phyloP scores from a whole-genome alignment of 805 yeast species.

The Dipodascus geniculatus region DNA sequence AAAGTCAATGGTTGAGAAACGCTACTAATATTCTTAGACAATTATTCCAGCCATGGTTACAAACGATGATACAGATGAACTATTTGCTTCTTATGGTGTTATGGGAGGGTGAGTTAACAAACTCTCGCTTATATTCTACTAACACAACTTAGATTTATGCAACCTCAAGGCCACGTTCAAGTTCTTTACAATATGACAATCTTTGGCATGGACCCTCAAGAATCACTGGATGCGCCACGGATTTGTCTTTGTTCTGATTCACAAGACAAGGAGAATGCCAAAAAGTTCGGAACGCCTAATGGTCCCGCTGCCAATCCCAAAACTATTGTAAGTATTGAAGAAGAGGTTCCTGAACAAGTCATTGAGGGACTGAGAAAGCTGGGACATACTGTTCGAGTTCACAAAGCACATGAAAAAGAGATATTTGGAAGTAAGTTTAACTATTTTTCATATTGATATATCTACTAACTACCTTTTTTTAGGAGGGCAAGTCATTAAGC shows the following conservation, averaged over 20 bases:
- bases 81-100: constrained; percentile 67
- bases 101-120: constrained; percentile 53
- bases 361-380: constrained; percentile 34
- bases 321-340: constrained; percentile 53
- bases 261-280: constrained; percentile 38
- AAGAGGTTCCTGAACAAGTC: constrained; percentile 41
- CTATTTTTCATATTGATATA: not conserved
- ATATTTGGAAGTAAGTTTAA: constrained; percentile 34
- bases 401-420: constrained; percentile 33
- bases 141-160: constrained; percentile 43
- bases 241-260: constrained; percentile 49
- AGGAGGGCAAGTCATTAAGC: constrained; percentile 60
- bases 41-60: constrained; percentile 78
- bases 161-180: constrained; percentile 78
- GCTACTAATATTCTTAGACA: constrained; percentile 27
- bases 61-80: constrained; percentile 28
- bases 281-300: constrained; percentile 43
- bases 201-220: constrained; percentile 59
- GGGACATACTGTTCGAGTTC: constrained; percentile 46
- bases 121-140: not conserved
- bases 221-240: constrained; percentile 66
- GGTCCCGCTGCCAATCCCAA: constrained; percentile 52
- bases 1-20: too few species aligned
- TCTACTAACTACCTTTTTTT: constrained; percentile 14
- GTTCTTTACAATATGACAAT: constrained; percentile 54